Evolutionary conservation across 108 stramenopile species (phyloP), one percentile per base, ranked within the genome.

Genomic region (Nitzschia sp.): DNA sequence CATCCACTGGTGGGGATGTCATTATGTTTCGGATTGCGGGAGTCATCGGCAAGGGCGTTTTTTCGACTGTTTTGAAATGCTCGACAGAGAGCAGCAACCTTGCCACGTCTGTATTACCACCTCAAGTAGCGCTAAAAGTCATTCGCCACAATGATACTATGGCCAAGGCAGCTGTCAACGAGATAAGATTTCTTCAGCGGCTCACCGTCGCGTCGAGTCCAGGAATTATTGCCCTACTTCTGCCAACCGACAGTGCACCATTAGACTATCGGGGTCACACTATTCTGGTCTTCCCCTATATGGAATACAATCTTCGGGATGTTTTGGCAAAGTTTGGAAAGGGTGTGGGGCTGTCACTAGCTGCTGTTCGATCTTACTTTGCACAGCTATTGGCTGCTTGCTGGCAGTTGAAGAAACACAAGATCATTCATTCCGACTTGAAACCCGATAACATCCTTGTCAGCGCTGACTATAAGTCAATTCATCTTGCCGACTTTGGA

Each of bases 391-490:
- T 99, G 35, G 73, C 77, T 35, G 99, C 97, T 8, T 76, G 96
- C 35, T 66, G 68, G 11, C 96, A 96, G 66, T 76, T 99, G 53
- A 75, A 92, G 35, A 67, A 83, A 30, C 85, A 89, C 54, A 68
- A 85, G 9, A 84, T 99, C 5, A 90, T 99, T 25, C 99, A 99
- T 80, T 93, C 96, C 8, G 99, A 99, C 79, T 61, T 99, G 31
- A 99, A 99, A 67, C 97, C 96, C 11, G 98, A 99, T 80, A 99
- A 99, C 69, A 98, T 99, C 33, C 73, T 99, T 0, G 97, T 97
- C 27, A 84, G 71, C 36, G 89, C 75, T 35, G 93, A 96, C 64
- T 94, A 95, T 66, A 75, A 79, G 2, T 78, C 68, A 2, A 79
- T 97, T 19, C 92, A 96, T 61, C 56, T 99, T 5, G 92, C 91